Conservation (phyloP, 805 yeast species). For the Yamadazyma insecticola region DNA sequence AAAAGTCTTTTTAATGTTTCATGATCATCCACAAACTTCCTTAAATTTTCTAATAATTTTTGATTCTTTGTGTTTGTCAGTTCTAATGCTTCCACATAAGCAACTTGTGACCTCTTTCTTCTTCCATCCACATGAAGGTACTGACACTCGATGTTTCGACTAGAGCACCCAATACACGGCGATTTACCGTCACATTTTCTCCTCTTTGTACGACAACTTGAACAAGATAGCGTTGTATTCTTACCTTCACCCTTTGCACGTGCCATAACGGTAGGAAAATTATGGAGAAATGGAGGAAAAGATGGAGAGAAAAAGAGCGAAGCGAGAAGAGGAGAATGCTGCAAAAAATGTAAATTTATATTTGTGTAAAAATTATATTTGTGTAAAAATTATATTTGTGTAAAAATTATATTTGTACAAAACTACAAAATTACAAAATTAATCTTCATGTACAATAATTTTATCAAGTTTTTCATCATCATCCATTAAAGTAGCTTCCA, state of each 20-base stretch:
- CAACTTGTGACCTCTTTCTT: conserved; percentile 3
- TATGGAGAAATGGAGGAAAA: too few relatives aligned
- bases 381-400: too few relatives aligned
- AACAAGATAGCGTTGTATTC: conserved; percentile 1
- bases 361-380: too few relatives aligned
- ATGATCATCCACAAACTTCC: conserved; percentile 2
- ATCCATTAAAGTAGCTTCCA: too few relatives aligned
- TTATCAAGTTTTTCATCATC: too few relatives aligned
- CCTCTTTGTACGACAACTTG: neutral
- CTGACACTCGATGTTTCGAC: conserved; percentile 3
- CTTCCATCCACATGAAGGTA: conserved; percentile 7
- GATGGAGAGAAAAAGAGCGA: too few relatives aligned
- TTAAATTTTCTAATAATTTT: conserved; percentile 3
- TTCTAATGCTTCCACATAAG: conserved; percentile 8
- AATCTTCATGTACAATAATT: too few relatives aligned
- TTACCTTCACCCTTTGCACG: neutral
- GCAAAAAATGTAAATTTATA: too few relatives aligned
- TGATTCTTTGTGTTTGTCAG: conserved; percentile 2
- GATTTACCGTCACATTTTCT: conserved; percentile 8
- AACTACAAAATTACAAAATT: too few relatives aligned
- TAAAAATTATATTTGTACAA: too few relatives aligned
- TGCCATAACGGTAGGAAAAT: neutral
- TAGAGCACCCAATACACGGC: conserved; percentile 7
- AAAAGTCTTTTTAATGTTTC: conserved; percentile 2
- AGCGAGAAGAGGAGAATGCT: too few relatives aligned